Evolutionary conservation across 257 asterid species (phyloP).

Genomic region (Solanum peruvianum): DNA sequence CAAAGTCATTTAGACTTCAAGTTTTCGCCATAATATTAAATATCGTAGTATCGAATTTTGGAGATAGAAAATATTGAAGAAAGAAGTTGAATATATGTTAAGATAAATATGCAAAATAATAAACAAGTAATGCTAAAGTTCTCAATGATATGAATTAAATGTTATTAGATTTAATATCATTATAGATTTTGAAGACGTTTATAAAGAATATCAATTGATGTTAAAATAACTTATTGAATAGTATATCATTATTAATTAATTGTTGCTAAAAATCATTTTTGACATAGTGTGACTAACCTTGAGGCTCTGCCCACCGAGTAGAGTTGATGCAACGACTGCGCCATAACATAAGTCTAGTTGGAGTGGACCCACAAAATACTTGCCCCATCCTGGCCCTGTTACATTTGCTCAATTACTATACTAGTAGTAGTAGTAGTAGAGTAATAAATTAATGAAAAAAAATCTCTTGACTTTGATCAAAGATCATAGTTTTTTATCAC

Average conservation of each 20-base stretch:
- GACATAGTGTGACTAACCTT: slow-evolving; percentile 24
- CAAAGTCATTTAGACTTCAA: background rate
- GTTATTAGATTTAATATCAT: no score
- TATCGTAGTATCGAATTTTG: background rate
- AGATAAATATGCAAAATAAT: no score
- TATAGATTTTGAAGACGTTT: no score
- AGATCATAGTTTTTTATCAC: no score
- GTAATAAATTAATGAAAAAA: no score
- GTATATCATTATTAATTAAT: no score
- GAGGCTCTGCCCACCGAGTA: slow-evolving; percentile 67
- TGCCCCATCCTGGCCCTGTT: slow-evolving; percentile 75
- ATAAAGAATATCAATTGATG: accelerated
- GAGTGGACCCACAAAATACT: slow-evolving; percentile 55
- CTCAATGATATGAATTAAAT: no score
- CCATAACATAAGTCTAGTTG: slow-evolving; percentile 50
- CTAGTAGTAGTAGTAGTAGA: no score
- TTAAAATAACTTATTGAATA: no score
- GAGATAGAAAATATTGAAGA: background rate
- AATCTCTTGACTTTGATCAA: no score
- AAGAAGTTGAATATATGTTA: background rate
- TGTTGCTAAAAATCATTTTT: no score
- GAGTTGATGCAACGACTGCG: slow-evolving; percentile 46
- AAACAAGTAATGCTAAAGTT: no score
- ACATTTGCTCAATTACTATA: slow-evolving; percentile 1
- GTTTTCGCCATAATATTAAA: background rate